Percentiles rank a stretch among this genome's conserved stretches.
Conservation (phyloP, 2,329 filamentous ascomycete genomes). For the Verticillium alfalfae region DNA sequence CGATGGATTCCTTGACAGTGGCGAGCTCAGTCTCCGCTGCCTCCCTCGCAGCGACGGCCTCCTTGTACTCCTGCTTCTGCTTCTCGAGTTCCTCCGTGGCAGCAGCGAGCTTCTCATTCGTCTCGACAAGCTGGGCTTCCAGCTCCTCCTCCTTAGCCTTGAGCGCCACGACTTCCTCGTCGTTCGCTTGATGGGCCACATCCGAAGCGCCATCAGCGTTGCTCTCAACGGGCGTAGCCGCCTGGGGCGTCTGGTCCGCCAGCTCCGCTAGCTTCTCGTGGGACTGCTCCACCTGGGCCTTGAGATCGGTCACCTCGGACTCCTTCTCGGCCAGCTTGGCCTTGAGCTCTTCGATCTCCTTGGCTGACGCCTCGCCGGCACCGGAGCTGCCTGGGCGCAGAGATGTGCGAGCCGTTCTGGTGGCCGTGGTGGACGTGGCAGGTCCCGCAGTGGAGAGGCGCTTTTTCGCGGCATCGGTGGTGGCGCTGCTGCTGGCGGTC, state of each 20-base stretch:
- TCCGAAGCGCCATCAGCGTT: slow-evolving; percentile 18
- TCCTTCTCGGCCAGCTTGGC: slow-evolving; percentile 53
- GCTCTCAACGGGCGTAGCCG: slow-evolving; percentile 23
- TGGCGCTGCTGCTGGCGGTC: slow-evolving; percentile 22
- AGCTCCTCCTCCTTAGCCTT: slow-evolving; percentile 46
- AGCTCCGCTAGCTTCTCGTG: slow-evolving; percentile 51
- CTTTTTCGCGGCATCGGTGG: slow-evolving; percentile 48
- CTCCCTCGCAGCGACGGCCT: slow-evolving; percentile 43
- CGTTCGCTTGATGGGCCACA: slow-evolving; percentile 19
- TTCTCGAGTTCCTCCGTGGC: slow-evolving; percentile 46
- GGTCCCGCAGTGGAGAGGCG: slow-evolving; percentile 45
- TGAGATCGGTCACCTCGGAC: slow-evolving; percentile 50
- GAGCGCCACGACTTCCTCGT: slow-evolving; percentile 40
- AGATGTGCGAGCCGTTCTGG: slow-evolving; percentile 36
- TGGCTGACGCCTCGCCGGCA: slow-evolving; percentile 36
- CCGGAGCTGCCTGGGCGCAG: slow-evolving; percentile 27
- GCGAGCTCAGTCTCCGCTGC: slow-evolving; percentile 41
- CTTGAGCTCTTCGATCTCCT: slow-evolving; percentile 57
- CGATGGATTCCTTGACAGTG: slow-evolving; percentile 44
- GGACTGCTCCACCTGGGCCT: slow-evolving; percentile 48
- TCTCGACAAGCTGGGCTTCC: slow-evolving; percentile 40
- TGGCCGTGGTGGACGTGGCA: slow-evolving; percentile 26
- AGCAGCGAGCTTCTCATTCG: slow-evolving; percentile 42
- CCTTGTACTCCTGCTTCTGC: slow-evolving; percentile 41
- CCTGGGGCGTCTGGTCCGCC: slow-evolving; percentile 33